phyloP scores from a whole-genome alignment of 2,329 filamentous ascomycete species.

The Colletotrichum siamense region DNA sequence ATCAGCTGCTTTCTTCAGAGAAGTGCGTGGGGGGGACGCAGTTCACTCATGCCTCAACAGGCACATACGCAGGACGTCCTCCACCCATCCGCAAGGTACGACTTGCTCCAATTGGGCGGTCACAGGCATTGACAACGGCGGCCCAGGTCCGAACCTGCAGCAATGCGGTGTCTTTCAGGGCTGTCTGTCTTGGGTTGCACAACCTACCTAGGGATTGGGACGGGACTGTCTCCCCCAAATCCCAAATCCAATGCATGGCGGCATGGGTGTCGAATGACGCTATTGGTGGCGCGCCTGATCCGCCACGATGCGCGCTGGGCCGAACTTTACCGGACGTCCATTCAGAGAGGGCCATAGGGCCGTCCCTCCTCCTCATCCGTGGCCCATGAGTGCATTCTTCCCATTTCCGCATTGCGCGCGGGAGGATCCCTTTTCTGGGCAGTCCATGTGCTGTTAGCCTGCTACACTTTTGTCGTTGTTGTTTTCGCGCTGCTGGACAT shows the following conservation, averaged over 20 bases:
- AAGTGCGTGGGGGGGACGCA: not conserved
- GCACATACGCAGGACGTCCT: not conserved
- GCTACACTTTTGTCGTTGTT: not conserved
- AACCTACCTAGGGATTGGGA: not conserved
- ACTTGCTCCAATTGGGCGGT: not conserved
- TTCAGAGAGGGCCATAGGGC: not conserved
- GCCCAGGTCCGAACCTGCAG: not conserved
- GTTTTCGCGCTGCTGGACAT: not conserved
- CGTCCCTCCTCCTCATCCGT: not conserved
- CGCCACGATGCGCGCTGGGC: slow-evolving; percentile 9
- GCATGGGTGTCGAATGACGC: not conserved
- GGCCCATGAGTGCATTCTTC: not conserved
- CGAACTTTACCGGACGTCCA: slow-evolving; percentile 18
- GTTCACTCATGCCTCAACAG: not conserved
- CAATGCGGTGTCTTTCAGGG: not conserved
- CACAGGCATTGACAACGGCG: not conserved
- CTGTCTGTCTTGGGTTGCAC: not conserved
- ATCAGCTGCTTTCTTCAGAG: not conserved
- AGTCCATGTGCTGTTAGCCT: not conserved
- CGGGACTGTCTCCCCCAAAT: not conserved
- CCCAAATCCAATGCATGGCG: not conserved
- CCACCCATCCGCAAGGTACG: not conserved
- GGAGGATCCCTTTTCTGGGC: not conserved
- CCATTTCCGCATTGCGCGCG: not conserved
- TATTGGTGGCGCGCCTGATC: not conserved